Percentiles rank a stretch among this genome's conserved stretches.
Evolutionary conservation across 2,329 filamentous ascomycete genomes (phyloP).

Genomic region (Ophiostoma australiae): DNA sequence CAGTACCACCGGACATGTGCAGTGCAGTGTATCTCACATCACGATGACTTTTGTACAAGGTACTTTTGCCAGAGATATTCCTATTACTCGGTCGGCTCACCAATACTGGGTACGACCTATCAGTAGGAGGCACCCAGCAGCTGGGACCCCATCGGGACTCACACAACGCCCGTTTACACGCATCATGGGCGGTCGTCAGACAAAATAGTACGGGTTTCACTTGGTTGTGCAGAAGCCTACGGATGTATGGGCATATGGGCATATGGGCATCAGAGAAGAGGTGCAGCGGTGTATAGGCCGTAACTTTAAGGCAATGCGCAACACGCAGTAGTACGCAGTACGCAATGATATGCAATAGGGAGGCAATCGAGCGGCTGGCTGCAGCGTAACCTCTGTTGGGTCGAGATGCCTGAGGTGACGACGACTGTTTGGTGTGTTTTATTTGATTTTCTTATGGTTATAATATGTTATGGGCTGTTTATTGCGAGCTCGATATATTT

Average conservation of each 20-base stretch:
- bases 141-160: background rate
- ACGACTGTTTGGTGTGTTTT: background rate
- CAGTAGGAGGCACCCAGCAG: background rate
- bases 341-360: background rate
- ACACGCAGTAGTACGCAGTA: background rate
- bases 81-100: background rate
- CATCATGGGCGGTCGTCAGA: background rate
- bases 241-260: background rate
- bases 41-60: background rate
- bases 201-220: background rate
- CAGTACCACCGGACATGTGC: background rate
- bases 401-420: background rate
- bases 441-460: too few relatives aligned
- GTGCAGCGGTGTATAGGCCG: background rate
- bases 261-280: too few relatives aligned
- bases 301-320: background rate
- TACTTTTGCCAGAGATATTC: background rate
- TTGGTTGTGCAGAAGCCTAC: background rate
- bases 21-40: background rate
- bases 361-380: conserved; percentile 3
- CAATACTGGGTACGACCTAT: background rate
- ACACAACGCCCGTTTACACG: background rate
- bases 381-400: conserved; percentile 10
- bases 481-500: too few relatives aligned
- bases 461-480: too few relatives aligned